Base-by-base conservation (phyloP, 202 grass and related monocot genomes). In the Schoenoplectus triqueter region DNA sequence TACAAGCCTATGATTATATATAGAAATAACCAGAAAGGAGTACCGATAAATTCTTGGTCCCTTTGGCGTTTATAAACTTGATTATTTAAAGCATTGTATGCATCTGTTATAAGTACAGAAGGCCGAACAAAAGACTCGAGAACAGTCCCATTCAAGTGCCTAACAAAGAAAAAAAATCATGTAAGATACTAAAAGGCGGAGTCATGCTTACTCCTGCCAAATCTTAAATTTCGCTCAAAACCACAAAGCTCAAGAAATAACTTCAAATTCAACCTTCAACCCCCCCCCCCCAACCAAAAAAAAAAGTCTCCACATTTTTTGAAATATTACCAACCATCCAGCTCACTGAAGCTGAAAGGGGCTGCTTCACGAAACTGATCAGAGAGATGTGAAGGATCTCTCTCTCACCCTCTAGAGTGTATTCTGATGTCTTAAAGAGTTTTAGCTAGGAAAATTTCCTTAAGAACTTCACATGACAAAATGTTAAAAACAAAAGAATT, bases 91-190 rank as follows among this genome's bases (percentile, higher is more conserved):
- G 92, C 91, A 86, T 95, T 98, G 82, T 89, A 95, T 75, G 95
- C 91, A 88, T 98, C 95, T 52, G 95, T 98, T 88, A 98, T 98
- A 84, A 98, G 88, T 92, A 95, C 95, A 90, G 95, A 92, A 86
- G 95, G 95, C 10, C 95, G 84, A 60, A 93, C 93, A 73, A 98
- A 95, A 69, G 91, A 92, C 89, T 92, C 91, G 55, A 98, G 88
- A 86, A 80, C 81, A 3, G 95, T 98, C 60, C 95, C 91, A 76
- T 98, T 98, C 91, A 98, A 92, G 88, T 98, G 95, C 82, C 95
- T 95, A 88, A 79, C 73, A 90, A 88, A 67, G 55, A 82, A 10
- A 84, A 66, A 50, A 8, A 81, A 8, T 50, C 64, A 54, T 22
- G 47, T 52, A 5, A 74, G 70, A 72, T 49, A 48, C 69, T 69